Conservation (phyloP, 306 rosid species). For the Inga oerstediana region DNA sequence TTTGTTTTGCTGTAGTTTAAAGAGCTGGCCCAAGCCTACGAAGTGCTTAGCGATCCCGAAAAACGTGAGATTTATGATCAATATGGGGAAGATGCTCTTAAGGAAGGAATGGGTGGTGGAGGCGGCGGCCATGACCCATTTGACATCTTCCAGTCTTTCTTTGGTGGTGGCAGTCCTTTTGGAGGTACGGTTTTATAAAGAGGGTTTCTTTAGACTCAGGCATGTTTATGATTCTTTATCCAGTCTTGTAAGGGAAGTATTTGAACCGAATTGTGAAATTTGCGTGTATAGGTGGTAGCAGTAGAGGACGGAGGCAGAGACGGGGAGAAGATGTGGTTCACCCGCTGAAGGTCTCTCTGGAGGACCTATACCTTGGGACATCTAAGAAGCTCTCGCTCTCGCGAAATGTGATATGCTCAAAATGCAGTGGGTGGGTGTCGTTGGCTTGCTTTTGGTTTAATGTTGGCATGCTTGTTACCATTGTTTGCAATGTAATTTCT, state of each 20-base stretch:
- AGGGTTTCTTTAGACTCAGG: neutral
- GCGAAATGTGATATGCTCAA: conserved; percentile 75
- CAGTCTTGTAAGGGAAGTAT: neutral
- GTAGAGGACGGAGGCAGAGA: conserved; percentile 94
- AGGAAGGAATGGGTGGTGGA: conserved; percentile 98
- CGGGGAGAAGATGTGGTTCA: conserved; percentile 96
- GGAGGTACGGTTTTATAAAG: conserved; percentile 51
- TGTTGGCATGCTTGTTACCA: neutral
- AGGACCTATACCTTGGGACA: conserved; percentile 81
- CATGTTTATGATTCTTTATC: neutral
- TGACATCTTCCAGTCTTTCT: conserved; percentile 91
- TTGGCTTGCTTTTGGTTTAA: neutral
- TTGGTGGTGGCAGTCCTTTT: conserved; percentile 85
- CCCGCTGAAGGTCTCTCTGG: conserved; percentile 90
- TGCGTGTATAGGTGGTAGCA: conserved; percentile 65
- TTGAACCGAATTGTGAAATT: conserved; percentile 8
- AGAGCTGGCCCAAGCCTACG: conserved; percentile 94
- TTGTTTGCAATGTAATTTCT: neutral
- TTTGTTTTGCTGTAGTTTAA: conserved; percentile 59
- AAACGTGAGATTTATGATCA: conserved; percentile 93
- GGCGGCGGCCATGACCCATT: conserved; percentile 95
- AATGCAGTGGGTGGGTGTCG: conserved; percentile 86
- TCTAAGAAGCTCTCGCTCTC: conserved; percentile 96
- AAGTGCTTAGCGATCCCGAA: conserved; percentile 92
- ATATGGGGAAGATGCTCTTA: conserved; percentile 94